phyloP scores from a whole-genome alignment of 371 early-diverging fungal genomes.

The Apophysomyces elegans region DNA sequence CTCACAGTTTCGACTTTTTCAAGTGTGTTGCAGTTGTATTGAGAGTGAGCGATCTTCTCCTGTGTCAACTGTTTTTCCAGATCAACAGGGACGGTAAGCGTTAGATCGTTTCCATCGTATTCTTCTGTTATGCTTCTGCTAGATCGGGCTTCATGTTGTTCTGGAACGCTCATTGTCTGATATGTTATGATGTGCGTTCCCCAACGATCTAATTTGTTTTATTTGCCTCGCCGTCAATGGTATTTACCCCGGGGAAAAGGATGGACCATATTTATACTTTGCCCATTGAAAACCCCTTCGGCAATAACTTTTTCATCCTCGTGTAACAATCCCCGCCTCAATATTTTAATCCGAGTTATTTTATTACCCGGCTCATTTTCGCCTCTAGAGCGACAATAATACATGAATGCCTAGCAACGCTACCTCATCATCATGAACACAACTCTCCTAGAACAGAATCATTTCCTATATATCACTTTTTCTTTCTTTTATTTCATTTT shows the following conservation, averaged over 20 bases:
- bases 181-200: background rate
- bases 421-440: too few relatives aligned
- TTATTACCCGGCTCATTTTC: background rate
- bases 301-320: background rate
- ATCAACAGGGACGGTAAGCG: conserved; percentile 7
- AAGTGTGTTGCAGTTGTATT: background rate
- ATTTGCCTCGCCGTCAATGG: too few relatives aligned
- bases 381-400: too few relatives aligned
- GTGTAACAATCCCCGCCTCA: background rate
- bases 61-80: background rate
- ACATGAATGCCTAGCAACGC: too few relatives aligned
- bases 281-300: background rate
- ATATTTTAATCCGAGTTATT: background rate
- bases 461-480: too few relatives aligned
- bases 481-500: too few relatives aligned
- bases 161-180: background rate
- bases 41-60: background rate
- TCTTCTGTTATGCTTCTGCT: background rate
- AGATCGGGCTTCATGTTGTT: background rate
- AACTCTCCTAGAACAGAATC: too few relatives aligned
- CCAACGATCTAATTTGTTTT: background rate
- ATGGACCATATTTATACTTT: background rate
- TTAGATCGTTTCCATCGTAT: conserved; percentile 1
- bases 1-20: background rate
- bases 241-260: background rate